Evolutionary conservation across 176 grass and related monocot genomes (phyloP), one percentile per base, ranked within the genome.

Genomic region (Ensete ventricosum): DNA sequence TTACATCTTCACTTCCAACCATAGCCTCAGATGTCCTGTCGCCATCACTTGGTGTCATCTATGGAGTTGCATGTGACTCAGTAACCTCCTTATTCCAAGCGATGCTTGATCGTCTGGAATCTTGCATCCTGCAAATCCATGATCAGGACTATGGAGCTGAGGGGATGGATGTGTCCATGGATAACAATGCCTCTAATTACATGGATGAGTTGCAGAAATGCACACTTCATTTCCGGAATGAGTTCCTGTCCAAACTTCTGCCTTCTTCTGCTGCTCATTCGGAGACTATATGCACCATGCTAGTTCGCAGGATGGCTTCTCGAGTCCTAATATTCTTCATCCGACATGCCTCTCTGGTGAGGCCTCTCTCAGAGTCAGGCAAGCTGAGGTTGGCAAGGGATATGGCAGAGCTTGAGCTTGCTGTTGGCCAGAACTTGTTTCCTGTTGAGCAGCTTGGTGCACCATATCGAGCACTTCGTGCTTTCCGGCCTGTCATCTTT

Each of bases 121-220:
- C 86, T 49, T 95, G 86, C 81, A 89, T 95, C 53, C 84, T 91
- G 51, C 76, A 95, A 89, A 99, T 99, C 84, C 96, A 99, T 0
- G 76, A 89, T 13, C 91, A 99, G 72, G 88, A 99, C 70, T 95
- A 95, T 52, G 86, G 84, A 67, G 80, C 67, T 50, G 80, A 79
- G 26, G 82, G 81, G 26, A 83, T 90, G 82, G 86, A 89, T 62
- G 84, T 76, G 67, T 55, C 54, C 0, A 85, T 91, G 82, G 94
- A 88, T 77, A 94, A 94, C 76, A 94, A 82, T 80, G 96, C 88
- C 67, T 89, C 90, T 14, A 80, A 78, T 87, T 99, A 95, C 87
- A 99, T 99, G 96, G 96, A 99, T 67, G 96, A 94, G 67, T 84
- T 99, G 59, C 96, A 95, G 78, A 99, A 91, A 80, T 89, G 73